Evolutionary conservation across 306 rosid genomes (phyloP), one percentile per base, ranked within the genome.

Genomic region (Corylus heterophylla): DNA sequence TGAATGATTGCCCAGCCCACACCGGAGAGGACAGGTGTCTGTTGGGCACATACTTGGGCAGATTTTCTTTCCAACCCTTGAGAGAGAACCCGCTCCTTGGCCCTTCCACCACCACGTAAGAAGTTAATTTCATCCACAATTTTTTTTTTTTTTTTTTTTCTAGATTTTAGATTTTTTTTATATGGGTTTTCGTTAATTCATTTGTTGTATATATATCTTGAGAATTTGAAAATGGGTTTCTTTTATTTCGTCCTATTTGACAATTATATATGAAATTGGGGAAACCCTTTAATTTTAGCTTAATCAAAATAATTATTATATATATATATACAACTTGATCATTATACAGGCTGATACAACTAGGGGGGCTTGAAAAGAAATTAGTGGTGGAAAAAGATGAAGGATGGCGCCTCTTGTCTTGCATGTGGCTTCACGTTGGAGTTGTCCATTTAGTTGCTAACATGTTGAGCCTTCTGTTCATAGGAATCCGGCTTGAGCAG

Each of bases 361-460:
- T 87, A 75, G 99, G 99, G 22, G 99, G 89, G 12, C 87, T 95
- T 27, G 92, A 90, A 52, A 62, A 18, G 83, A 71, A 74, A 11
- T 73, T 76, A 7, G 90, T 89, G 79, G 86, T 88, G 85, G 85
- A 86, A 0, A 27, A 73, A 0, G 82, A 88, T 6, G 88, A 95
- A 89, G 74, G 45, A 62, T 95, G 98, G 99, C 88, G 99, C 17
- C 89, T 89, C 75, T 8, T 95, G 10, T 37, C 97, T 4, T 90
- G 98, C 90, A 91, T 91, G 85, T 95, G 97, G 90, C 99, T 95
- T 82, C 99, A 95, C 47, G 99, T 90, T 55, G 99, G 98, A 59
- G 93, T 93, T 4, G 55, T 95, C 68, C 99, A 95, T 88, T 75
- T 95, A 51, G 69, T 89, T 54, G 81, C 89, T 59, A 91, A 95